Conservation (phyloP, 2,329 filamentous ascomycete genomes). For the Penicillium occitanis region DNA sequence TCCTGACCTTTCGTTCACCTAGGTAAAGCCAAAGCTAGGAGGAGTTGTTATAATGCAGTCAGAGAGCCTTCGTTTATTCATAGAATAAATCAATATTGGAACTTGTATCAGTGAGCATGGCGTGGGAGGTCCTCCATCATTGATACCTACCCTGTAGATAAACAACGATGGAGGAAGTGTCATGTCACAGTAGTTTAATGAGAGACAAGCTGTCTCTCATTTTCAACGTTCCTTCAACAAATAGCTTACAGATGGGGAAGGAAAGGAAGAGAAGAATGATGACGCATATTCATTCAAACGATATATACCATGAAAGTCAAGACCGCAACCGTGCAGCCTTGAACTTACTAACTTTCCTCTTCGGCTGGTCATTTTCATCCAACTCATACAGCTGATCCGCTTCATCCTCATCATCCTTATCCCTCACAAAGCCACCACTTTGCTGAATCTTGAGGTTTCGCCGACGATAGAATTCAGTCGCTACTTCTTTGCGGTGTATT, state of each 20-base stretch:
- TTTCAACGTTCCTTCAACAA: not conserved
- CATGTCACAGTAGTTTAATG: constrained; percentile 3
- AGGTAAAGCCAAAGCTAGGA: not conserved
- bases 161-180: not conserved
- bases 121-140: not conserved
- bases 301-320: constrained; percentile 1
- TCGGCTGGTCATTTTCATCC: constrained; percentile 28
- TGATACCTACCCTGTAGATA: constrained; percentile 1
- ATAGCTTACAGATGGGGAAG: not conserved
- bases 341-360: constrained; percentile 48
- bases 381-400: constrained; percentile 63
- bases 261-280: not conserved
- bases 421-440: constrained; percentile 76
- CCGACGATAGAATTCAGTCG: constrained; percentile 76
- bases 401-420: constrained; percentile 68
- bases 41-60: constrained; percentile 20
- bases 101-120: constrained; percentile 21
- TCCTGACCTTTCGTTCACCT: not conserved
- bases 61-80: constrained; percentile 23
- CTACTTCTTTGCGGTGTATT: constrained; percentile 72
- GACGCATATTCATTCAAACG: not conserved
- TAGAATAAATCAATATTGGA: constrained; percentile 18
- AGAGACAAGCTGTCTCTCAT: not conserved
- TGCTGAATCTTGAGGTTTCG: constrained; percentile 80
- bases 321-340: constrained; percentile 47